Evolutionary conservation across 108 stramenopile genomes (phyloP).

Genomic region (Cyclotella choctawhatcheeana): DNA sequence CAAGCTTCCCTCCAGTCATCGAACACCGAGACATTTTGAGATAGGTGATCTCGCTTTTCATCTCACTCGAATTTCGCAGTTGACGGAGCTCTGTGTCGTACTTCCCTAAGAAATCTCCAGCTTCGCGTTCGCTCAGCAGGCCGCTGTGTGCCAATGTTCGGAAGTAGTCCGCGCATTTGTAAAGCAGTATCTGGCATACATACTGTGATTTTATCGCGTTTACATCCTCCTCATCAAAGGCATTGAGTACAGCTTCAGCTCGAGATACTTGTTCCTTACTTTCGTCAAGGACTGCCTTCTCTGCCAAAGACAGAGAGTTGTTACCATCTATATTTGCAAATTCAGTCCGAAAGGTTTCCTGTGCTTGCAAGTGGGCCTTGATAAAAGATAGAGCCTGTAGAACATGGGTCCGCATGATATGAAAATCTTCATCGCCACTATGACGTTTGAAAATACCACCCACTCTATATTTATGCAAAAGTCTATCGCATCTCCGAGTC

Average conservation of each 20-base stretch:
- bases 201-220: constrained; percentile 37
- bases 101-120: constrained; percentile 20
- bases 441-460: constrained; percentile 23
- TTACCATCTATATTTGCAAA: constrained; percentile 22
- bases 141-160: constrained; percentile 17
- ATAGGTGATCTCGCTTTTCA: constrained; percentile 22
- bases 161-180: constrained; percentile 38
- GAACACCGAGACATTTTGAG: constrained; percentile 3
- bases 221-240: constrained; percentile 40
- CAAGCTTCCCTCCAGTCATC: background rate
- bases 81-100: constrained; percentile 28
- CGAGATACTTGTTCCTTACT: constrained; percentile 35
- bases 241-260: constrained; percentile 27
- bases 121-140: constrained; percentile 41
- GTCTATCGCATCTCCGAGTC: constrained; percentile 16
- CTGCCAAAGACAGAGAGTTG: constrained; percentile 19
- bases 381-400: constrained; percentile 41
- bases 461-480: constrained; percentile 38
- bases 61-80: constrained; percentile 12
- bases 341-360: constrained; percentile 33
- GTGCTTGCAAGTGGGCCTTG: constrained; percentile 28
- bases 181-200: constrained; percentile 42
- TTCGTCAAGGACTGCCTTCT: constrained; percentile 40
- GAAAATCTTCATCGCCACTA: constrained; percentile 26
- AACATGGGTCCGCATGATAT: constrained; percentile 27